Base-by-base conservation (phyloP, 2,329 filamentous ascomycete genomes). In the Pyrenophora graminea region DNA sequence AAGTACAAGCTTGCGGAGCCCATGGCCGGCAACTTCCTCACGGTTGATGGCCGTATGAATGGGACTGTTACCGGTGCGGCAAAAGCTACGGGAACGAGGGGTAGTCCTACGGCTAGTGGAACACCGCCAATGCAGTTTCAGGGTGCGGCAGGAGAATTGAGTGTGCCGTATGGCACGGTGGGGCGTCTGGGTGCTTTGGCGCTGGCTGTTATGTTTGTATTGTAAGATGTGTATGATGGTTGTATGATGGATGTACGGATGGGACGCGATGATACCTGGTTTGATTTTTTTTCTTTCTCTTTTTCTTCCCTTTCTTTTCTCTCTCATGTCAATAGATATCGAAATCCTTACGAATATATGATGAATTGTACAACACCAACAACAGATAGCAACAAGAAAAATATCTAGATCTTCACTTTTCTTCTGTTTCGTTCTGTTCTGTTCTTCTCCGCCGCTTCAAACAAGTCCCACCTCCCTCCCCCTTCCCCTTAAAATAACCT, bases 21-120 rank as follows among this genome's bases (percentile, higher is more conserved):
- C 3, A 6, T 73, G 12, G 69, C 68, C 0, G 70, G 55, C 4
- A 72, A 73, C 45, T 73, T 68, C 56, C 71, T 73, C 44, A 66
- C 57, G 10, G 70, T 73, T 1, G 67, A 70, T 55, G 68, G 69
- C n/a, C 59, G 50, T 37, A 61, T 62, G 31, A 56, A 32, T 23
- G 48, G 42, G 13, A 53, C 39, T 10, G 43, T 37, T 49, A 9
- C 53, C 43, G 57, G 52, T 3, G 36, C 15, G 7, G 17, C 43
- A 6, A 45, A 17, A 8, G 48, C 51, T n/a, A 63, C 58, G n/a
- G 63, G 58, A 18, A 58, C 49, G 6, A 63, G 63, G 17, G 56
- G 45, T 27, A 30, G 9, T 30, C 27, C 27, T 3, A 30, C 12
- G 10, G 32, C 32, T 13, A 45, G 42, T 8, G 42, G 42, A 10